Percentiles rank a stretch among this genome's conserved stretches.
phyloP scores from a whole-genome alignment of 2,329 filamentous ascomycete species.

The Didymella pomorum region DNA sequence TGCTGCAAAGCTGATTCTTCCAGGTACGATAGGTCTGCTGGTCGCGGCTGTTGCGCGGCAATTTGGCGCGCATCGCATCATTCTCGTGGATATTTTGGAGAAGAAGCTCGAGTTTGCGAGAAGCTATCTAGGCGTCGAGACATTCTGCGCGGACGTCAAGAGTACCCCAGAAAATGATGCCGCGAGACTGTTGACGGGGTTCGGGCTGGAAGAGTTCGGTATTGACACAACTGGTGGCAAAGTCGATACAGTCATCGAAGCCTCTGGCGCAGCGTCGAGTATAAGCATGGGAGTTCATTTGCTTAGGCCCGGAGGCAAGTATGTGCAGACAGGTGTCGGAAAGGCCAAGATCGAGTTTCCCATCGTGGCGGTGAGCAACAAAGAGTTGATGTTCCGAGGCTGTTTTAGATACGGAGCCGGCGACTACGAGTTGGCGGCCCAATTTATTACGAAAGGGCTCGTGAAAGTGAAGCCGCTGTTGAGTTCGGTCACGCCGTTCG shows the following conservation, averaged over 20 bases:
- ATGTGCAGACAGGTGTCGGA: constrained; percentile 93
- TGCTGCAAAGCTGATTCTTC: not conserved
- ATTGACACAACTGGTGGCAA: constrained; percentile 68
- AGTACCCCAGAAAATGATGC: constrained; percentile 74
- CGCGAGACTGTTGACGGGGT: constrained; percentile 60
- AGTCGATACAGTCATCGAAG: constrained; percentile 83
- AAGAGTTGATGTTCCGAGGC: constrained; percentile 69
- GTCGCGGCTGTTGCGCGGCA: constrained; percentile 75
- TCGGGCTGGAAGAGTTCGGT: constrained; percentile 68
- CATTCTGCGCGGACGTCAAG: constrained; percentile 69
- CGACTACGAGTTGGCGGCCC: constrained; percentile 44
- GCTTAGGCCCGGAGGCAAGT: constrained; percentile 89
- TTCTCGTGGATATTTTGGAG: constrained; percentile 91
- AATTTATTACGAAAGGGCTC: constrained; percentile 31
- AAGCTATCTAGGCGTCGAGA: constrained; percentile 77
- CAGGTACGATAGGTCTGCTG: constrained; percentile 85
- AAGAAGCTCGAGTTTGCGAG: constrained; percentile 82
- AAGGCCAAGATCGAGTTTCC: constrained; percentile 92
- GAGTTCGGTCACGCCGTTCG: constrained; percentile 41
- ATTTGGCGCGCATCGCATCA: constrained; percentile 79
- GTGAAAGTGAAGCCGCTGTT: constrained; percentile 41
- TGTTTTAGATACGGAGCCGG: constrained; percentile 46
- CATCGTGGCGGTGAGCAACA: constrained; percentile 88
- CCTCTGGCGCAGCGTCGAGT: constrained; percentile 89
- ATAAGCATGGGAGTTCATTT: constrained; percentile 86